phyloP scores from a whole-genome alignment of 2,329 filamentous ascomycete genomes.

The Corynespora cassiicola region DNA sequence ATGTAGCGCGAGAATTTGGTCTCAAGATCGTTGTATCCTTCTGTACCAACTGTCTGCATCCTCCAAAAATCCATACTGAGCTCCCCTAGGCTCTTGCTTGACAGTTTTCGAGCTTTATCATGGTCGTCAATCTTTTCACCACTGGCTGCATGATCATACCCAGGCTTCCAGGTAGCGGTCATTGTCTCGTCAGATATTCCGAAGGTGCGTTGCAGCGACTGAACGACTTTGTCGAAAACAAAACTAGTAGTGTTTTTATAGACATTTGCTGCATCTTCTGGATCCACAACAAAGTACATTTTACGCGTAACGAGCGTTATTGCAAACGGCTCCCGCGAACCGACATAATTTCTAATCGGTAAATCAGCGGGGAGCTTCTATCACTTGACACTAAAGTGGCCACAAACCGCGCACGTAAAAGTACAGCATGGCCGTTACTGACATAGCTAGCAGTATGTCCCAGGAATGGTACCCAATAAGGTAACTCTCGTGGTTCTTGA shows the following conservation, averaged over 20 bases:
- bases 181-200: constrained; percentile 3
- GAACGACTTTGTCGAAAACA: constrained; percentile 3
- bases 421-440: neutral
- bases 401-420: constrained; percentile 1
- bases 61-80: constrained; percentile 6
- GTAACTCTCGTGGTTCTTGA: constrained; percentile 12
- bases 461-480: constrained; percentile 16
- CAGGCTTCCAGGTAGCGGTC: neutral
- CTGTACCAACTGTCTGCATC: neutral
- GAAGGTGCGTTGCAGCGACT: constrained; percentile 1
- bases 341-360: constrained; percentile 1
- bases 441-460: constrained; percentile 2
- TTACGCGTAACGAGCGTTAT: neutral
- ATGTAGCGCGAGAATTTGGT: constrained; percentile 2
- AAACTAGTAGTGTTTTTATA: constrained; percentile 3
- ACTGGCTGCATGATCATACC: neutral
- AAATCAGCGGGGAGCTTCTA: neutral
- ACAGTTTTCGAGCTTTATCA: too few relatives aligned
- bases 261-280: neutral
- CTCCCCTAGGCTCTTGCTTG: neutral
- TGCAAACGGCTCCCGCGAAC: constrained; percentile 4
- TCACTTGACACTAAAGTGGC: neutral
- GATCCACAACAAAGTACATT: constrained; percentile 1
- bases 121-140: neutral
- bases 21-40: constrained; percentile 3